phyloP scores from a whole-genome alignment of 257 asterid species.

The Solanum gracilifrons region DNA sequence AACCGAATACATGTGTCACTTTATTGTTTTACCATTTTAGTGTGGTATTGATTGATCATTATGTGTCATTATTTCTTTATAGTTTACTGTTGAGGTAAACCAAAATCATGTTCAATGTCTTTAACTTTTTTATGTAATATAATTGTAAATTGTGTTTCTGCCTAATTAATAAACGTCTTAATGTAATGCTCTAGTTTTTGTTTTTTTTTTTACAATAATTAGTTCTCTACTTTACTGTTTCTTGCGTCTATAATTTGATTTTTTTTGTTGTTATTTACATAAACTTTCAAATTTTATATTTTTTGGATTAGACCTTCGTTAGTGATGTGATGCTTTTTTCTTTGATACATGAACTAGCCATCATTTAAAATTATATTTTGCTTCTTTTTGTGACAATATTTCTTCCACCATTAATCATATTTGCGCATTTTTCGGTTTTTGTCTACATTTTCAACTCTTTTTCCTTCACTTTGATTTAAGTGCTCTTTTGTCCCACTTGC shows the following conservation, averaged over 20 bases:
- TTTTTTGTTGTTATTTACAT: neutral
- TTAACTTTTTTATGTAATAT: neutral
- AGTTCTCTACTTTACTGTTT: neutral
- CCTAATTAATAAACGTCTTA: neutral
- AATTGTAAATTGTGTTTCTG: neutral
- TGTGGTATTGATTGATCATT: neutral
- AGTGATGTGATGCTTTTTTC: neutral
- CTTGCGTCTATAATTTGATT: neutral
- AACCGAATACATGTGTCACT: fast-evolving
- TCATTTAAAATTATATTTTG: neutral
- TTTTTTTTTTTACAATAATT: neutral
- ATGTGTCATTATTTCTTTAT: neutral
- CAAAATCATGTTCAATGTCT: neutral
- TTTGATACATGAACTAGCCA: neutral
- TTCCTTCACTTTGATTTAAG: neutral
- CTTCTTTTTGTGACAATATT: neutral
- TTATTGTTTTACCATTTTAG: too few relatives aligned
- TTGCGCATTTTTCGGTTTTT: neutral
- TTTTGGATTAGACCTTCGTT: neutral
- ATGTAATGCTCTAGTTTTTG: neutral
- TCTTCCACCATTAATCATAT: neutral
- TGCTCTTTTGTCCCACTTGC: neutral
- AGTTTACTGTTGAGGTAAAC: neutral
- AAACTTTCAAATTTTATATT: neutral
- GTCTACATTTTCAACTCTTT: neutral